Base-by-base conservation (phyloP, 306 rosid species). In the Begonia peltatifolia region DNA sequence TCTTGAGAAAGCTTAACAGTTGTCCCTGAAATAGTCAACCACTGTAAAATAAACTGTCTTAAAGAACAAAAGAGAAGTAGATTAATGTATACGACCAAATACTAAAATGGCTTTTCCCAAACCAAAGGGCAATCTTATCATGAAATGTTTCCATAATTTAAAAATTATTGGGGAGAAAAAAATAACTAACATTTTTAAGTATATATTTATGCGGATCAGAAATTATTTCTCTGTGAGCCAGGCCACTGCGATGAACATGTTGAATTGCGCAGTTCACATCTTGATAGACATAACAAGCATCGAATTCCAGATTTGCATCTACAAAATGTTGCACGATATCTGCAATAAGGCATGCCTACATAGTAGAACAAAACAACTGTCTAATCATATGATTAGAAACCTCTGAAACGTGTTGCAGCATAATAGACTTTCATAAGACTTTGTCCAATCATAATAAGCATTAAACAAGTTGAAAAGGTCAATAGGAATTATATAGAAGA, bases 261-360 rank as follows among this genome's bases (percentile, higher is more conserved):
- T 80, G 83, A 72, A 89, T 89, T 66, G 97, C 97, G 47, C 78
- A 83, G 66, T 78, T 61, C 47, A 89, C 90, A 76, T 89, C 97
- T 78, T 89, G 74, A 76, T 80, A 89, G 65, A 89, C 68, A 76
- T 89, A 89, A 58, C 84, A 63, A 59, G 95, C 80, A 76, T 89
- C 97, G 69, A 85, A 89, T 67, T 85, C 85, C 64, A 89, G 85
- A 71, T 83, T 85, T 55, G 94, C 94, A 72, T 89, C 87, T 58
- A 78, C 90, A 23, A 89, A 89, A 67, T 89, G 76, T 68, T 89
- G 97, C 69, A 89, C 87, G 12, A 89, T 74, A 79, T 89, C 97
- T 41, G 97, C 90, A 67, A 89, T 83, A 59, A 89, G 97, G 85
- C 97, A 89, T 65, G 97, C 97, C 97, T 89, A 66, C 71, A 59